Evolutionary conservation across 2,329 filamentous ascomycete species (phyloP), one percentile per base, ranked within the genome.

Genomic region (Ustulina deusta): DNA sequence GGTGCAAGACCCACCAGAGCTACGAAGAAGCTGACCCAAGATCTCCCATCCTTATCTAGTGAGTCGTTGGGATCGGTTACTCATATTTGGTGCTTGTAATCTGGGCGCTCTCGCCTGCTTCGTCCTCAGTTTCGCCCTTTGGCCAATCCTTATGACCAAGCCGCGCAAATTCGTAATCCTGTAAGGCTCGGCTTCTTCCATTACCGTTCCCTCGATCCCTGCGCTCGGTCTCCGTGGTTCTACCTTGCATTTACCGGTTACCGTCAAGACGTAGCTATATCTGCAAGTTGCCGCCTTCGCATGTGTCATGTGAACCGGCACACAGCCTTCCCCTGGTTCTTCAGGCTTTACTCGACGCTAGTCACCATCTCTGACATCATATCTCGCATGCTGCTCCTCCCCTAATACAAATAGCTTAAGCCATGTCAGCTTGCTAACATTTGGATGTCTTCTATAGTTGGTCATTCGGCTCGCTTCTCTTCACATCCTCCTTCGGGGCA

Each of bases 151-250:
- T 73, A 87, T 92, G 73, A 81, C 93, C 72, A 90, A 87, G 79
- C 94, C 95, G 74, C 89, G 92, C 81, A 99, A 98, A 85, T 97
- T 99, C 85, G 94, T 95, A 63, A 94, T 97, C 72, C 81, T 98
- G 96, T 98, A 90, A 92, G 95, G 71, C 68, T 38, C 27, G 17
- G 32, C 25, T 52, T 62, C 32, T 65, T 69, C 65, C 59, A 58
- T 68, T 67, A 68, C n/a, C 32, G 25, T 59, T 69, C 61, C 57
- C 68, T 58, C 64, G 59, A 68, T 61, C 62, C 65, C 69, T 69
- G 61, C 27, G 61, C 10, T 52, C 34, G 38, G 66, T 65, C 73
- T 69, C 69, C 60, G 66, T 68, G 69, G 65, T 57, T 59, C 62
- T 63, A 48, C 51, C 29, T 49, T 60, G n/a, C 46, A 65, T 58